Conservation (phyloP, 257 asterid genomes). For the Anisodus acutangulus region DNA sequence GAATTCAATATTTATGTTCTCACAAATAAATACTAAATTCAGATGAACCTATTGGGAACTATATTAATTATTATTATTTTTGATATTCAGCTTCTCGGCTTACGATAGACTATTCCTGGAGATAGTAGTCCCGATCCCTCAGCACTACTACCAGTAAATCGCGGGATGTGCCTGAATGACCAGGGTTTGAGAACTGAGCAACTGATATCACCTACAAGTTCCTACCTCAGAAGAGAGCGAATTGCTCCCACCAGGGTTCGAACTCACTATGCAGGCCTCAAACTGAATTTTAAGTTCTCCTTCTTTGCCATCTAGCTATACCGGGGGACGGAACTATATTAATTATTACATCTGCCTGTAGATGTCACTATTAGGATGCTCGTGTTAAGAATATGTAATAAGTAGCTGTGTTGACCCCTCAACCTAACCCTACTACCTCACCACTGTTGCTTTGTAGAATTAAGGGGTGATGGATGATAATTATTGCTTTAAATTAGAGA, state of each 20-base stretch:
- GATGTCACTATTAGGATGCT: constrained; percentile 8
- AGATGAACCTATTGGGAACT: not conserved
- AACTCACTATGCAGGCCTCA: no score
- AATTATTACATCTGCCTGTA: not conserved
- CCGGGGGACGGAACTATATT: not conserved
- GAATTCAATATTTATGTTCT: not conserved
- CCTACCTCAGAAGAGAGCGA: no score
- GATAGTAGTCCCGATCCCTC: no score
- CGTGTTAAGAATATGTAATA: not conserved
- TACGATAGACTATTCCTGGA: no score
- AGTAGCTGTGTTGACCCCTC: not conserved
- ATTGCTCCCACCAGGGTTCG: no score
- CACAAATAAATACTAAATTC: not conserved
- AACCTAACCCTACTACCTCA: not conserved
- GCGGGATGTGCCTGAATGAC: no score
- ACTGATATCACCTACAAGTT: no score
- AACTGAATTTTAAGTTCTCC: no score
- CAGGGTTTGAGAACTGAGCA: no score
- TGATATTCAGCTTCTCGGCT: no score
- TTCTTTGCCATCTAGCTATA: no score
- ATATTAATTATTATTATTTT: not conserved
- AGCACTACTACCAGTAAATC: no score
- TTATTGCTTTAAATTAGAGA: not conserved
- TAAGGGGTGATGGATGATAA: not conserved
- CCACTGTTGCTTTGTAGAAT: not conserved